Conservation (phyloP, 352 stramenopile species). For the Thalassiosira exigua region DNA sequence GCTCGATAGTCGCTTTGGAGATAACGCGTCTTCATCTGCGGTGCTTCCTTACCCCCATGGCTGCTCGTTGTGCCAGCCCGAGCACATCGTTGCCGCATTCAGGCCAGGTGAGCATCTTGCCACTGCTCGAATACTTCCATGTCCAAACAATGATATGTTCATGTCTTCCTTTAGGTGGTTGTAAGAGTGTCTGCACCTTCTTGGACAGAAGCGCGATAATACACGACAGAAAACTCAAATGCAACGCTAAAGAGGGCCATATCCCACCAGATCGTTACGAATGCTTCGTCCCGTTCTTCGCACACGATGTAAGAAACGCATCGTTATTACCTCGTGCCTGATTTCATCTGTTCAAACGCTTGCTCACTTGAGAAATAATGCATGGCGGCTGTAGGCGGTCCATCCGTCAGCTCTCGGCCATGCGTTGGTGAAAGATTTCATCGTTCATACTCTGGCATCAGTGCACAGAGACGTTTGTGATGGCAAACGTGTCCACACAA, state of each 20-base stretch:
- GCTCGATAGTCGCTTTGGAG: constrained; percentile 2
- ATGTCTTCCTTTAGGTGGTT: constrained; percentile 51
- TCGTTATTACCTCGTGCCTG: no score
- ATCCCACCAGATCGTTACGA: constrained; percentile 37
- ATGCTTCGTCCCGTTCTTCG: constrained; percentile 66
- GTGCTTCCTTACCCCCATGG: constrained; percentile 66
- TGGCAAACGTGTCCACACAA: constrained; percentile 10
- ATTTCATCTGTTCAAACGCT: no score
- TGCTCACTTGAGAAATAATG: no score
- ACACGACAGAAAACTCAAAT: constrained; percentile 44
- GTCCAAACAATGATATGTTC: no score
- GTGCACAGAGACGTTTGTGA: constrained; percentile 39
- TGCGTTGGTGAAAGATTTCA: constrained; percentile 59
- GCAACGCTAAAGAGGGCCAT: constrained; percentile 38
- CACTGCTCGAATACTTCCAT: no score
- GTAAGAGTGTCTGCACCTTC: constrained; percentile 60
- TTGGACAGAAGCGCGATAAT: constrained; percentile 42
- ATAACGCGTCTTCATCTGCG: constrained; percentile 17
- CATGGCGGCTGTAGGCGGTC: no score
- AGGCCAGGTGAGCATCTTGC: no score
- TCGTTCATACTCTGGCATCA: constrained; percentile 55
- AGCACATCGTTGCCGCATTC: constrained; percentile 59
- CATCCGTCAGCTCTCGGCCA: constrained; percentile 62
- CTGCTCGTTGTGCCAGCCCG: constrained; percentile 47
- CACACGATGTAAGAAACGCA: no score